A percentile compares a stretch with the other conserved stretches of the same genome.
These are phyloP conservation scores for Penicillium italicum DNA, from an alignment of 2,329 filamentous ascomycete species.

Conservation along the genomic window DNA sequence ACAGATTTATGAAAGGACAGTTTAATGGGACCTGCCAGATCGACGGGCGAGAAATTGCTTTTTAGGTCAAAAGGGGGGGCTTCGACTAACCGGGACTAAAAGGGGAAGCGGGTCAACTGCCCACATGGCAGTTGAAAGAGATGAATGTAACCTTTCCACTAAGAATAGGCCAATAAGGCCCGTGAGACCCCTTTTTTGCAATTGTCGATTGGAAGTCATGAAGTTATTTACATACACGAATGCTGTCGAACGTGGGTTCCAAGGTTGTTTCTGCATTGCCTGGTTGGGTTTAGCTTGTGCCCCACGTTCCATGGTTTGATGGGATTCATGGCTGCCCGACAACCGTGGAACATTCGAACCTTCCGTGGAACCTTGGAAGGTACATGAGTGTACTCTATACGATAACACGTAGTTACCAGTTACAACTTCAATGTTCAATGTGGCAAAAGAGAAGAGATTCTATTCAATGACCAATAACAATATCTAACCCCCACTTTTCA, in stretches of 20 bases:
- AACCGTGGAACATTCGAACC: neutral
- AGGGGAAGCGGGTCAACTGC: constrained; percentile 14
- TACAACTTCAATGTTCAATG: neutral
- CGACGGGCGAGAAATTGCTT: constrained; percentile 25
- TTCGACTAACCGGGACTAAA: constrained; percentile 17
- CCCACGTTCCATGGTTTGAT: constrained; percentile 21
- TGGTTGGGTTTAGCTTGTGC: constrained; percentile 21
- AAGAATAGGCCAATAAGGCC: neutral
- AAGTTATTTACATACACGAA: neutral
- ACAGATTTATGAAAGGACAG: constrained; percentile 11
- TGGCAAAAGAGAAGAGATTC: constrained; percentile 5
- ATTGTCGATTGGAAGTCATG: neutral
- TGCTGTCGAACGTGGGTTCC: neutral
- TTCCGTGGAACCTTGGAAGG: too few relatives aligned
- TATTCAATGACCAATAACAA: neutral
- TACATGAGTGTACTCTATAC: too few relatives aligned
- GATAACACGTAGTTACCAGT: too few relatives aligned
- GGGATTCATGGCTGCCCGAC: neutral
- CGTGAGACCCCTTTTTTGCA: neutral
- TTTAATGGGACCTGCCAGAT: constrained; percentile 25
- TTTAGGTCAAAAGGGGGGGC: constrained; percentile 24
- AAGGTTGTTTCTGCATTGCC: constrained; percentile 20
- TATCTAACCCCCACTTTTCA: neutral
- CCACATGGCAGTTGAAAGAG: constrained; percentile 8
- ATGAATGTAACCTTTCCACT: neutral